Percentiles rank a stretch among this genome's conserved stretches.
Evolutionary conservation across 2,329 filamentous ascomycete genomes (phyloP).

Genomic region (Aspergillus pseudonomiae): DNA sequence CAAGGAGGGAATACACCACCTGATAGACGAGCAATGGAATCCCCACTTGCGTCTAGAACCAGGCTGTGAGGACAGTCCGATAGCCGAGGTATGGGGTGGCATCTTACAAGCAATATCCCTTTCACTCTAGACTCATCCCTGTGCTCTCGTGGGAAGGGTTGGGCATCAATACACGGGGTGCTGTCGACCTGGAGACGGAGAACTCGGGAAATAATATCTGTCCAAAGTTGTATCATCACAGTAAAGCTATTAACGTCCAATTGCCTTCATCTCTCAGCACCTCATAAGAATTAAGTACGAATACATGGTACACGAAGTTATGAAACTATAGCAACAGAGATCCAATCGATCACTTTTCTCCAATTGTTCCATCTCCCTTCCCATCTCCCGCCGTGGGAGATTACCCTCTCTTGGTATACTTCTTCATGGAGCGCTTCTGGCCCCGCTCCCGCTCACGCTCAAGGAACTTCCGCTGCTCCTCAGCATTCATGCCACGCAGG

Average conservation of each 20-base stretch:
- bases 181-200: background rate
- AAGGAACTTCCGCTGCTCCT: conserved; percentile 83
- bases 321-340: conserved; percentile 20
- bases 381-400: background rate
- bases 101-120: background rate
- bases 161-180: background rate
- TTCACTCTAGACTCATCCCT: background rate
- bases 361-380: conserved; percentile 4
- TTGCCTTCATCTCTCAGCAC: conserved; percentile 7
- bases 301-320: conserved; percentile 29
- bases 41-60: background rate
- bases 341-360: conserved; percentile 20
- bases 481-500: conserved; percentile 74
- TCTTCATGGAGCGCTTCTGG: conserved; percentile 65
- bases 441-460: conserved; percentile 81
- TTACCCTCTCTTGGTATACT: conserved; percentile 57
- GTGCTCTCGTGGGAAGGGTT: background rate
- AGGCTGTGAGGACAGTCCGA: background rate
- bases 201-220: background rate
- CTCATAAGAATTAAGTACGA: conserved; percentile 19
- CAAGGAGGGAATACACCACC: background rate
- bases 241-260: conserved; percentile 7
- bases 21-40: background rate
- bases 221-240: background rate
- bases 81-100: background rate